Percentiles rank a stretch among this genome's conserved stretches.
Evolutionary conservation across 306 rosid genomes (phyloP).

Genomic region (Cucumis cinereus): DNA sequence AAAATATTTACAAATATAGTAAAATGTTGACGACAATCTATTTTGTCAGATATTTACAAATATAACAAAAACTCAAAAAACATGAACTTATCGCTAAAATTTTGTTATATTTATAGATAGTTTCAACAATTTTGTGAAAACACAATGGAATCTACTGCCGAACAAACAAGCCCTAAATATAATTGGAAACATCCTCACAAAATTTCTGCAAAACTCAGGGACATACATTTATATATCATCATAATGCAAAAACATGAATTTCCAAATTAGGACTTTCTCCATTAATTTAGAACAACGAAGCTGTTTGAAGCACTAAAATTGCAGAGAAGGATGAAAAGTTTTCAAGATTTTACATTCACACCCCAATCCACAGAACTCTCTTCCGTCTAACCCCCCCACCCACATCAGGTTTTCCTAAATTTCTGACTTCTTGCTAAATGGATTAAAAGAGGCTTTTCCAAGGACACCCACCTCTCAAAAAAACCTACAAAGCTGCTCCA

Average conservation of each 20-base stretch:
- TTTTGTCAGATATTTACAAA: too few relatives aligned
- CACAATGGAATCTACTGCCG: too few relatives aligned
- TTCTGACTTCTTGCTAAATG: neutral
- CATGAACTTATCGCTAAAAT: too few relatives aligned
- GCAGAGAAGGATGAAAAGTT: conserved; percentile 4
- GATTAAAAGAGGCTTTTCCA: conserved; percentile 2
- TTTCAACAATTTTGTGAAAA: too few relatives aligned
- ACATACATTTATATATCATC: neutral
- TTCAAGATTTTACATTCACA: conserved; percentile 6
- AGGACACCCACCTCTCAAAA: neutral
- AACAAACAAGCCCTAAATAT: too few relatives aligned
- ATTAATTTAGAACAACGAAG: conserved; percentile 1
- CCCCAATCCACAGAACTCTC: neutral
- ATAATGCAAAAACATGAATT: neutral
- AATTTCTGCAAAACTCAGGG: too few relatives aligned
- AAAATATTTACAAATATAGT: too few relatives aligned
- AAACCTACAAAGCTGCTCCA: conserved; percentile 3
- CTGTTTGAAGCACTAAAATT: neutral
- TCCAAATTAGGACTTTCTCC: neutral
- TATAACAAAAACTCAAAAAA: too few relatives aligned
- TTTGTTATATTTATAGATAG: too few relatives aligned
- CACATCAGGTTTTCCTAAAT: neutral
- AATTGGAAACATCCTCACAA: too few relatives aligned
- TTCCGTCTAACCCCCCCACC: neutral
- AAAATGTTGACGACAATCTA: too few relatives aligned